phyloP scores from a whole-genome alignment of 495 filamentous ascomycete genomes.

The Lophiostoma macrostomum region DNA sequence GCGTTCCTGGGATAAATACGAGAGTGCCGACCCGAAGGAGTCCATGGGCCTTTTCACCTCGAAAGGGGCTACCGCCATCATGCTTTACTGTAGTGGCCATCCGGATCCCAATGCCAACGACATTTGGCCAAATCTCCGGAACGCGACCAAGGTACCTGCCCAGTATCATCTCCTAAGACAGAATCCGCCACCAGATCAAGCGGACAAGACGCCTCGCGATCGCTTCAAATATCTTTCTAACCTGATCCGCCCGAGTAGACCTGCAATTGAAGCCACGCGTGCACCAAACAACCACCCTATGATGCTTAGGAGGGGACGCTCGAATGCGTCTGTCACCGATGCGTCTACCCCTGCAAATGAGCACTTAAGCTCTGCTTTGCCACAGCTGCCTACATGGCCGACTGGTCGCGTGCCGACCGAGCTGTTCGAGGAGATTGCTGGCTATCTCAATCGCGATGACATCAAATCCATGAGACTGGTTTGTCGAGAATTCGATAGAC shows the following conservation, averaged over 20 bases:
- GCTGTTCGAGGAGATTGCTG: constrained; percentile 48
- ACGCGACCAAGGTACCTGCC: constrained; percentile 15
- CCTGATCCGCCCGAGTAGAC: too few species aligned
- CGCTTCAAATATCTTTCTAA: too few species aligned
- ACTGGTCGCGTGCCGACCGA: constrained; percentile 47
- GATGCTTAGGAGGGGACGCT: too few species aligned
- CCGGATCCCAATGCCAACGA: constrained; percentile 23
- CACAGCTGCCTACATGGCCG: constrained; percentile 18
- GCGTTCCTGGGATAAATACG: constrained; percentile 18
- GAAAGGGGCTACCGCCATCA: constrained; percentile 14
- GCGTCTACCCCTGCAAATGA: too few species aligned
- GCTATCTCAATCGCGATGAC: constrained; percentile 48
- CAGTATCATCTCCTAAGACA: constrained; percentile 12
- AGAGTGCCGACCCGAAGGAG: not conserved
- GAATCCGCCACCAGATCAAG: too few species aligned
- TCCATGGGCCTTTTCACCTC: not conserved
- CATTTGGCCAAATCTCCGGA: constrained; percentile 29
- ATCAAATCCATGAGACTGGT: constrained; percentile 53
- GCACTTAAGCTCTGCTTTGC: too few species aligned
- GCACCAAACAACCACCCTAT: too few species aligned
- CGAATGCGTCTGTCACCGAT: too few species aligned
- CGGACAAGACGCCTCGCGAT: too few species aligned
- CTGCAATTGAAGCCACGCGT: too few species aligned
- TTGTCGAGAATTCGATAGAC: constrained; percentile 51
- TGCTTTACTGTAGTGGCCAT: constrained; percentile 14